Evolutionary conservation across 2,329 filamentous ascomycete genomes (phyloP).

Genomic region (Pseudocercospora crystallina): DNA sequence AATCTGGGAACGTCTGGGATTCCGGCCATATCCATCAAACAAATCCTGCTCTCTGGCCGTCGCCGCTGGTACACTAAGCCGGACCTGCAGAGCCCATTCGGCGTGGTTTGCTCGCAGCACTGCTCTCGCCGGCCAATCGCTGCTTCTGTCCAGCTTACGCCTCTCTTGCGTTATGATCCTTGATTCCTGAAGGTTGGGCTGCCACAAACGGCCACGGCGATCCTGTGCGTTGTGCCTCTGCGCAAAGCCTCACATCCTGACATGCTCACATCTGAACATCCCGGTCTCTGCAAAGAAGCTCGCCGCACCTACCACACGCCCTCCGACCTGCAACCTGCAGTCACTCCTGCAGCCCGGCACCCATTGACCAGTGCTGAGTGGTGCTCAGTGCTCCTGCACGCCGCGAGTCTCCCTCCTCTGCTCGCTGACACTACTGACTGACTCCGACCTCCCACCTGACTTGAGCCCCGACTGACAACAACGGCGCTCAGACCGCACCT

Average conservation of each 20-base stretch:
- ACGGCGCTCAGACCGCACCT: too few species aligned
- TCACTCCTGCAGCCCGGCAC: too few species aligned
- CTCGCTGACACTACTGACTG: background rate
- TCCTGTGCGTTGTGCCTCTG: slow-evolving; percentile 5
- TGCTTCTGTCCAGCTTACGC: slow-evolving; percentile 17
- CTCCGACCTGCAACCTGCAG: too few species aligned
- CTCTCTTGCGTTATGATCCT: slow-evolving; percentile 30
- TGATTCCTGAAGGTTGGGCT: slow-evolving; percentile 23
- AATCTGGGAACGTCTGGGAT: slow-evolving; percentile 1
- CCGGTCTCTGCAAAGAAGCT: too few species aligned
- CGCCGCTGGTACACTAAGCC: slow-evolving; percentile 12
- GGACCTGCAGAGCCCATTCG: slow-evolving; percentile 3
- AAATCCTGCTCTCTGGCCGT: background rate
- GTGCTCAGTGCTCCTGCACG: too few species aligned
- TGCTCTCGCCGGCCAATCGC: slow-evolving; percentile 13
- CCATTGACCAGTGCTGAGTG: too few species aligned
- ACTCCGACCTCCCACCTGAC: too few species aligned
- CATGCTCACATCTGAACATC: too few species aligned
- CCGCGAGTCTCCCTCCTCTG: too few species aligned
- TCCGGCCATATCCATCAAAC: slow-evolving; percentile 5
- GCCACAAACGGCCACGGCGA: slow-evolving; percentile 26
- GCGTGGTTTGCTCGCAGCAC: slow-evolving; percentile 4
- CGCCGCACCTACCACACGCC: too few species aligned
- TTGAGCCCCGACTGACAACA: too few species aligned
- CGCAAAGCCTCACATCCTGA: background rate